Evolutionary conservation across 2,329 filamentous ascomycete genomes (phyloP), one percentile per base, ranked within the genome.

Genomic region (Cladophialophora yegresii): DNA sequence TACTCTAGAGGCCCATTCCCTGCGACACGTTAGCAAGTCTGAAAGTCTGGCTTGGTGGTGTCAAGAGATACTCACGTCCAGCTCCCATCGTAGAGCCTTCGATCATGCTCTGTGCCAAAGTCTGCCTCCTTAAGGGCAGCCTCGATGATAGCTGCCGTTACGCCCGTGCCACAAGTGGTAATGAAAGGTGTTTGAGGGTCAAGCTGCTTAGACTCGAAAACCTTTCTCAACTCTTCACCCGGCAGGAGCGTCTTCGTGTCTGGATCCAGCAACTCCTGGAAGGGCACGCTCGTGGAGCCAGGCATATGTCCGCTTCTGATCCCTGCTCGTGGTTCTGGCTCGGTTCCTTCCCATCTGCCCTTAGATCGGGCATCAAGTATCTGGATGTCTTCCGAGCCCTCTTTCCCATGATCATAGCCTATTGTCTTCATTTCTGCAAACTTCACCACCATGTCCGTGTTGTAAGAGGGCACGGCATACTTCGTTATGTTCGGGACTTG

Each of bases 291-390:
- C 74, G 90, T 89, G 20, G 92, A 91, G 32, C 92, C 89, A 1
- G 95, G 95, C 77, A 98, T 91, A 78, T 99, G 93, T 20, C 95
- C 95, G 5, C 92, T 96, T 0, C 90, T 88, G 47, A 99, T 80
- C 64, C 91, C 93, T 66, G 90, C 86, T 68, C 95, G 86, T 2
- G 95, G 95, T 78, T 99, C 95, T 0, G 91, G 90, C 61, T 91
- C 90, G 63, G 83, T 87, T 36, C 95, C 95, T 51, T 87, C 85
- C 83, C 92, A 99, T 67, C 95, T 85, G 4, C 90, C 92, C 56
- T 82, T 77, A 1, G 91, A 87, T 68, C 95, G 84, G 3, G 95
- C 95, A 81, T 99, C 95, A 58, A 99, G 78, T 63, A 98, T 89
- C 77, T 97, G 93, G 8, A 96, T 84, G 32, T 88, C 89, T 73